phyloP scores from a whole-genome alignment of 305 asterid species.

The Solanum chacoense region DNA sequence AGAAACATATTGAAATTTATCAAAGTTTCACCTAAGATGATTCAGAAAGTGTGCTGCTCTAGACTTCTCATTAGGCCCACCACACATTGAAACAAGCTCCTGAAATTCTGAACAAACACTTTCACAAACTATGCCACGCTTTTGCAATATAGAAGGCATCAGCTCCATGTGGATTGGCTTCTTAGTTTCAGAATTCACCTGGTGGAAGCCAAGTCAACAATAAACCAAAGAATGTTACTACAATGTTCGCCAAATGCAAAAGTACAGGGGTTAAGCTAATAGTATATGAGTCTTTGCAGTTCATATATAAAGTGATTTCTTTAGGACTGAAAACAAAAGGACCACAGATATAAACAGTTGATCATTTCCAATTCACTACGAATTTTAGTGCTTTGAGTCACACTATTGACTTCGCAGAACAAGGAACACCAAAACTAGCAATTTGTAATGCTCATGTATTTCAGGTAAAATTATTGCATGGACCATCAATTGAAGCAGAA shows the following conservation, averaged over 20 bases:
- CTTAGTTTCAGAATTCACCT: slow-evolving; percentile 61
- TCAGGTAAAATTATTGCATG: background rate
- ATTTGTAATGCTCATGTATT: background rate
- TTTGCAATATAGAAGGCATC: slow-evolving; percentile 31
- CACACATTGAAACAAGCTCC: slow-evolving; percentile 75
- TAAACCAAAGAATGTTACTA: background rate
- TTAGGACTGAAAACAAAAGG: background rate
- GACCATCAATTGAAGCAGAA: background rate
- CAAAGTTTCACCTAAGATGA: slow-evolving; percentile 49
- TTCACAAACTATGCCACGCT: slow-evolving; percentile 69
- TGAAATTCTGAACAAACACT: slow-evolving; percentile 64
- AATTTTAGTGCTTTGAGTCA: background rate
- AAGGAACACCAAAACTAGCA: background rate
- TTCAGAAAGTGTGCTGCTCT: slow-evolving; percentile 60
- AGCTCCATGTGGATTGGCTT: slow-evolving; percentile 56
- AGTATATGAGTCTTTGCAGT: background rate
- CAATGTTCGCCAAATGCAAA: background rate
- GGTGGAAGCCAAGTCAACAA: slow-evolving; percentile 7
- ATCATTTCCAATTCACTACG: background rate
- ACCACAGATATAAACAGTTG: background rate
- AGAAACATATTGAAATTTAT: background rate
- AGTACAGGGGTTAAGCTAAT: background rate
- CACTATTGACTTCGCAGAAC: background rate
- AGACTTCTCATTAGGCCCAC: slow-evolving; percentile 76
- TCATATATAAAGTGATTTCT: background rate